Base-by-base conservation (phyloP, 2,329 filamentous ascomycete species). In the Fusarium longipes region DNA sequence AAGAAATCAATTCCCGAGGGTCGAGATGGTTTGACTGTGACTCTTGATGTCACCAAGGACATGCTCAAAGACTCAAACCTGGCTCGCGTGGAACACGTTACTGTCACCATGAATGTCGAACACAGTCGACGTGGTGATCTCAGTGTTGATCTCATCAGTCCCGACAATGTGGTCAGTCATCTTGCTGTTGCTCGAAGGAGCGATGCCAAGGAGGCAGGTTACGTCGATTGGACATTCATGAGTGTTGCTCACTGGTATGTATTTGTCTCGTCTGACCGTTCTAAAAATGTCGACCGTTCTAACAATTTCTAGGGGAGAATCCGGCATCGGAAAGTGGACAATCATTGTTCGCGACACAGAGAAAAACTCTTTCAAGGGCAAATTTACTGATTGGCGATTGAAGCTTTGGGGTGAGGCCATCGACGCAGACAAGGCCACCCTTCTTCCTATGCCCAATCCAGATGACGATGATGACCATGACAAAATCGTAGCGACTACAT, bases 161-260 rank as follows among this genome's bases (percentile, higher is more conserved):
- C 96, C 0, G 83, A 87, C 30, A 92, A 93, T 11, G 81, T 97
- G 58, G 83, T 93, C 66, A 97, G 93, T 75, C 90, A 97, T 75
- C 87, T 99, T 52, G 91, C 94, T 6, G 91, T 89, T 14, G 83
- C 90, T 3, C 91, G 96, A 67, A 85, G 85, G 61, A 78, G 87
- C 22, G 96, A 99, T 77, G 82, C 85, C 2, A 86, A 85, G 33
- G 76, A 80, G 1, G 79, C 80, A 22, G 96, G 96, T 10, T 99
- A 98, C 77, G 82, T 89, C 35, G 93, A 98, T 80, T 99, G 96
- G 96, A 98, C 95, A 0, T 99, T 99, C 74, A 99, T 99, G 96
- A 96, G 91, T 64, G 96, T 99, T 35, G 94, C 90, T 67, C 96
- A 99, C 77, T 99, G 94, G 92, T 93, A 84, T 79, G 89, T 79